Evolutionary conservation across 257 asterid genomes (phyloP), one percentile per base, ranked within the genome.

Genomic region (Rubia yunnanensis): DNA sequence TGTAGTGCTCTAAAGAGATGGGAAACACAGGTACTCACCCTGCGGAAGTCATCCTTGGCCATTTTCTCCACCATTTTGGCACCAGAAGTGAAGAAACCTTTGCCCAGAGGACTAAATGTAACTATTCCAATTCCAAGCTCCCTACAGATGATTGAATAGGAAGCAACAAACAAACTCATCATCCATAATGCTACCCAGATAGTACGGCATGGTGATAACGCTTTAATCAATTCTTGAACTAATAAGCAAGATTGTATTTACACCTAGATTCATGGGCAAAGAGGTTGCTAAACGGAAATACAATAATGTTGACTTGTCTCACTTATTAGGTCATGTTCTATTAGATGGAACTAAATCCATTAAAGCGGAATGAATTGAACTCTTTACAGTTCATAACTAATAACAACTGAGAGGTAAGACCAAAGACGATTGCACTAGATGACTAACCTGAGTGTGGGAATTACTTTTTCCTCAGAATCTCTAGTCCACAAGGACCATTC

Each of bases 401-500:
- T 41, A 41, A 41, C n/a, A 41, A 2, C 49, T n/a, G n/a, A 41
- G 49, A 41, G 18, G 13, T 14, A 41, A 41, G n/a, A 1, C n/a
- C 49, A 14, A 41, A 41, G 49, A 41, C 1, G n/a, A 41, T 5
- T 6, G 0, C 50, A 41, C 7, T 41, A 10, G 63, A 46, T 28
- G 8, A 17, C 53, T 48, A 18, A 66, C 82, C 79, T 63, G 72
- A 78, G 74, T 46, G 82, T 77, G 26, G 82, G 79, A 57, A 77
- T 62, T 11, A 77, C 65, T 55, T 70, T 58, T 36, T 73, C 73
- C 72, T 77, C 82, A 22, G 69, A 32, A 38, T 77, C 82, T 70
- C 82, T 77, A 0, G 78, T 41, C 82, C 82, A 74, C 59, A 78
- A 49, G 5, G 82, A 78, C 79, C 82, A 78, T 31, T 78, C 82